Evolutionary conservation across 371 early-diverging fungal genomes (phyloP).

Genomic region (Homolaphlyctis polyrhiza): DNA sequence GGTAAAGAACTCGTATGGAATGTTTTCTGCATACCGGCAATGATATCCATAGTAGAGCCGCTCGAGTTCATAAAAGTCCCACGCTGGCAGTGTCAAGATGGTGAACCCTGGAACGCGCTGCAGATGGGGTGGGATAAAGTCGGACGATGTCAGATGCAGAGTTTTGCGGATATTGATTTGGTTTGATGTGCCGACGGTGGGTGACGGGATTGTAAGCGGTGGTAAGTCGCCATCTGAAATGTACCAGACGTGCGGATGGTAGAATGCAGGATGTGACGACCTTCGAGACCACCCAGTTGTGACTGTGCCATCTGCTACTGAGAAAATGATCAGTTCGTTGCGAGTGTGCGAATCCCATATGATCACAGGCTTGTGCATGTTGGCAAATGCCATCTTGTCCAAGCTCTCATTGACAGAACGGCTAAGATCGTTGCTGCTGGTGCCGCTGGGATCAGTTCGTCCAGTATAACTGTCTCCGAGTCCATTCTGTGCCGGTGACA

Average conservation of each 20-base stretch:
- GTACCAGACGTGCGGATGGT: conserved; percentile 6
- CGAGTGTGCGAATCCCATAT: conserved; percentile 3
- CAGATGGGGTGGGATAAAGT: not conserved
- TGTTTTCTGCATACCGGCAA: not conserved
- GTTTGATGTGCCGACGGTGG: not conserved
- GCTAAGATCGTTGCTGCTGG: not conserved
- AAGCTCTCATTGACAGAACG: not conserved
- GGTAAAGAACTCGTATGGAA: not conserved
- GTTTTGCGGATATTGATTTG: not conserved
- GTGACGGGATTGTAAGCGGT: not conserved
- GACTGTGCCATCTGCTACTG: not conserved
- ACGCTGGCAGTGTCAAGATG: conserved; percentile 2
- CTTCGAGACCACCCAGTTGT: not conserved
- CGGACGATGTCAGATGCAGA: conserved; percentile 2
- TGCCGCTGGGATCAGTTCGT: not conserved
- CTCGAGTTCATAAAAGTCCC: not conserved
- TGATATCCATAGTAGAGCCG: not conserved
- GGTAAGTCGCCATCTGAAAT: conserved; percentile 3
- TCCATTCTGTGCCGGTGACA: too few relatives aligned
- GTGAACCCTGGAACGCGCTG: conserved; percentile 1
- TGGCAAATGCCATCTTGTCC: too few relatives aligned
- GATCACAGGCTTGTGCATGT: not conserved
- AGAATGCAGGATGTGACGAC: conserved; percentile 2
- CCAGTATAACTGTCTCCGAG: too few relatives aligned
- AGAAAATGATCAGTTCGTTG: conserved; percentile 5